Evolutionary conservation across 371 early-diverging fungal species (phyloP).

Genomic region (Mortierella sp.): DNA sequence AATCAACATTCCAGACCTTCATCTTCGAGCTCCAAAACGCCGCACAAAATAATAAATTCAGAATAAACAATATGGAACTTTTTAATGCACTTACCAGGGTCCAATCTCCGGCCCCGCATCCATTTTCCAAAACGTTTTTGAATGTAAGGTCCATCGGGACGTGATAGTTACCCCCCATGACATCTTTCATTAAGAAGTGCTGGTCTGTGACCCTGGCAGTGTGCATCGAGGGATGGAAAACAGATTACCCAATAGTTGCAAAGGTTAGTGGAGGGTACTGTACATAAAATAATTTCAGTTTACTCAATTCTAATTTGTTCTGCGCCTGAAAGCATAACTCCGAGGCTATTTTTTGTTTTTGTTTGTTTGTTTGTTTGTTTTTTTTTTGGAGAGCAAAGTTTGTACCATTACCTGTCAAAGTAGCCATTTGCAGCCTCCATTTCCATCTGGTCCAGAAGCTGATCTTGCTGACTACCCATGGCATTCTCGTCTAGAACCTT

Average conservation of each 20-base stretch:
- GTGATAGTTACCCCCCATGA: slow-evolving; percentile 45
- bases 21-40: background rate
- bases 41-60: background rate
- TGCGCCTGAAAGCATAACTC: background rate
- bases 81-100: slow-evolving; percentile 29
- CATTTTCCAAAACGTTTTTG: slow-evolving; percentile 52
- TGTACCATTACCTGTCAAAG: slow-evolving; percentile 26
- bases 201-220: slow-evolving; percentile 27
- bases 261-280: background rate
- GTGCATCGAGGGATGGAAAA: background rate
- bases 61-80: background rate
- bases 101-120: slow-evolving; percentile 59
- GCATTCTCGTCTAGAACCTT: slow-evolving; percentile 8
- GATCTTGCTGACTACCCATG: slow-evolving; percentile 20
- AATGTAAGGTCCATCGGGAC: slow-evolving; percentile 37
- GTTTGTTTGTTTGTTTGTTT: background rate
- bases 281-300: background rate
- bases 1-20: background rate
- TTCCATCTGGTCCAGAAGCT: slow-evolving; percentile 38
- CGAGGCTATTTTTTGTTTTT: background rate
- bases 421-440: slow-evolving; percentile 47
- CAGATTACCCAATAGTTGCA: background rate
- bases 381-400: background rate
- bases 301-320: background rate
- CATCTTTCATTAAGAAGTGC: slow-evolving; percentile 51